phyloP scores from a whole-genome alignment of 148 eudicot genomes.

The Rhododendron simsii region DNA sequence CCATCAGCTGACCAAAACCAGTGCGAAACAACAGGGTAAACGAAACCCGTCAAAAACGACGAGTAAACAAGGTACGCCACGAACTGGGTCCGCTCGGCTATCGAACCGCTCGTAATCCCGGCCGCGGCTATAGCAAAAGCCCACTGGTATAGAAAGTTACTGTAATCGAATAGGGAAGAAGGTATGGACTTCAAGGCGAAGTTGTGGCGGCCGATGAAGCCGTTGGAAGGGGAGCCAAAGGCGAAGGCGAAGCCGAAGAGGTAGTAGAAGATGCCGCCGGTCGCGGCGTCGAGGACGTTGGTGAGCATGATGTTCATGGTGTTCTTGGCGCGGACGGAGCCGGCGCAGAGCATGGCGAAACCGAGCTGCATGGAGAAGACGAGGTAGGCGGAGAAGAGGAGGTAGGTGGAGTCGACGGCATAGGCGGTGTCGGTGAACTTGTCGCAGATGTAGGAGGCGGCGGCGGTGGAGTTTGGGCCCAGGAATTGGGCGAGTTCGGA shows the following conservation, averaged over 20 bases:
- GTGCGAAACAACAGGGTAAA: conserved; percentile 63
- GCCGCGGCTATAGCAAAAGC: conserved; percentile 78
- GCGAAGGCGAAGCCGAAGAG: conserved; percentile 79
- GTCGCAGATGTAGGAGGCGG: conserved; percentile 51
- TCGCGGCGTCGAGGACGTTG: conserved; percentile 77
- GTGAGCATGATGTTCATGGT: conserved; percentile 88
- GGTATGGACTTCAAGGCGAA: conserved; percentile 46
- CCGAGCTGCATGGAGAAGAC: conserved; percentile 87
- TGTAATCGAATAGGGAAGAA: conserved; percentile 25
- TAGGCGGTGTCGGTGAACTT: conserved; percentile 31
- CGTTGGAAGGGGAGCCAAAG: conserved; percentile 55
- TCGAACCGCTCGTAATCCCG: conserved; percentile 66
- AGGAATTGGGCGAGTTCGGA: conserved; percentile 24
- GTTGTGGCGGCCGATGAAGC: conserved; percentile 50
- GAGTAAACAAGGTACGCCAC: conserved; percentile 66
- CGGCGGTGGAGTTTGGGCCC: conserved; percentile 40
- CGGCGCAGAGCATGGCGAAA: conserved; percentile 86
- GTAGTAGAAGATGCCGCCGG: conserved; percentile 64
- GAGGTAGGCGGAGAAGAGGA: conserved; percentile 74
- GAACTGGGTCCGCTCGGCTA: conserved; percentile 69
- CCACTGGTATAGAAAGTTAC: conserved; percentile 63
- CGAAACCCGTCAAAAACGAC: conserved; percentile 59
- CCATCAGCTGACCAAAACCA: conserved; percentile 71
- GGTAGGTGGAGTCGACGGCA: conserved; percentile 65
- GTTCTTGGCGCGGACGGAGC: conserved; percentile 83